Evolutionary conservation across 257 asterid species (phyloP), one percentile per base, ranked within the genome.

Genomic region (Nyctanthes arbortristis): DNA sequence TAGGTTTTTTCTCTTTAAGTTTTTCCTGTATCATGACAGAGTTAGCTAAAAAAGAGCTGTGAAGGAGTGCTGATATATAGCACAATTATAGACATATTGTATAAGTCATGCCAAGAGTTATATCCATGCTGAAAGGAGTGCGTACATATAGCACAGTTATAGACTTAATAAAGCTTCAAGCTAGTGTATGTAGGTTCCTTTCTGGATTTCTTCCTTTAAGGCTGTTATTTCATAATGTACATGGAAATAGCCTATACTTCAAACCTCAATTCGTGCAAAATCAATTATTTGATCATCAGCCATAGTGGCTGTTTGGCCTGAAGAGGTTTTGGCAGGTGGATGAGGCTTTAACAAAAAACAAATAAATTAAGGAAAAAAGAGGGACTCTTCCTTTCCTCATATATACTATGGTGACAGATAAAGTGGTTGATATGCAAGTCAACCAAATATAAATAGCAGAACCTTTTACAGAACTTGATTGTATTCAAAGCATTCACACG

Each of bases 1-100:
- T 70, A 69, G 98, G 99, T 65, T 94, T 94, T 88, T 91, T 94
- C 89, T 94, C 99, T 85, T 91, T 94, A 82, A 94, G 74, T 85
- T 94, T 94, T 84, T 94, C 99, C 99, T 94, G 54, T 62, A 56
- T 52, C 59, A 52, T 10, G 16, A 52, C 14, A 47, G 71, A 55
- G 73, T 25, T 22, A 75, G 49, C 28, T 68, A 59, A 60, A 20
- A 63, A 45, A 67, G 70, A 30, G 57, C 36, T 65, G 34, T 63
- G 61, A 57, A 65, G 55, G 69, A 27, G 63, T 56, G 35, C 31
- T 57, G 32, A 13, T 70, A 73, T 11, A 25, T 20, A 52, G 59
- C 29, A 9, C 24, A 52, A 18, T 12, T 52, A n/a, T n/a, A 52
- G 9, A 52, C 59, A 52, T 24, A 52, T 14, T 3, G 5, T 14